Percentiles rank a stretch among this genome's conserved stretches.
These are phyloP conservation scores for Pseudomassariella vexata DNA, from an alignment of 2,329 filamentous ascomycete species.

Conservation along the genomic window DNA sequence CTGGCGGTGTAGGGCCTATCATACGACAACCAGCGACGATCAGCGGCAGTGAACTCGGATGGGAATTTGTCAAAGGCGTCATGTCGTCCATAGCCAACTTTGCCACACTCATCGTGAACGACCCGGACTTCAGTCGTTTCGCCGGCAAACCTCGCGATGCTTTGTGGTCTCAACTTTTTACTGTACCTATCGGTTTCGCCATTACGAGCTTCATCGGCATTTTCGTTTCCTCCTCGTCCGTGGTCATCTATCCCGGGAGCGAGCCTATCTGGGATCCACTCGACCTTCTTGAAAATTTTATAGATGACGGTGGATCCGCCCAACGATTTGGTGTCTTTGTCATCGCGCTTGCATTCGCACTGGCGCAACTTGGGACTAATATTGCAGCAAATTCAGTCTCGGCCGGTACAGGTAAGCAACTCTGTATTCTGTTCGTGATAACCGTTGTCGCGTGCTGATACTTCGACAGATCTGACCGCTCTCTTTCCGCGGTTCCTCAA, in stretches of 20 bases:
- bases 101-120: conserved; percentile 76
- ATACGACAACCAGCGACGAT: conserved; percentile 60
- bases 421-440: too few relatives aligned
- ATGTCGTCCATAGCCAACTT: conserved; percentile 92
- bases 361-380: conserved; percentile 81
- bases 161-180: conserved; percentile 72
- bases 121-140: conserved; percentile 82
- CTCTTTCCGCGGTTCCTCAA: conserved; percentile 74
- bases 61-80: conserved; percentile 75
- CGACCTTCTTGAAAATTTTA: conserved; percentile 58
- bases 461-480: conserved; percentile 79
- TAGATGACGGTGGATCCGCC: conserved; percentile 61
- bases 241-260: conserved; percentile 56
- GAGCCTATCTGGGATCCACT: conserved; percentile 71
- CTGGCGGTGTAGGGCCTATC: conserved; percentile 79
- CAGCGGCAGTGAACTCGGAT: conserved; percentile 65
- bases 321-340: conserved; percentile 73
- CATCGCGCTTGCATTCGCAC: conserved; percentile 63
- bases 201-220: conserved; percentile 83
- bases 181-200: conserved; percentile 66
- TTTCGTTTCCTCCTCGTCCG: conserved; percentile 67
- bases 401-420: conserved; percentile 71
- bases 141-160: conserved; percentile 70
- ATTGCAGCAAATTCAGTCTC: conserved; percentile 84
- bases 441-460: too few relatives aligned